Base-by-base conservation (phyloP, 305 asterid genomes). In the Rubia peregrina region DNA sequence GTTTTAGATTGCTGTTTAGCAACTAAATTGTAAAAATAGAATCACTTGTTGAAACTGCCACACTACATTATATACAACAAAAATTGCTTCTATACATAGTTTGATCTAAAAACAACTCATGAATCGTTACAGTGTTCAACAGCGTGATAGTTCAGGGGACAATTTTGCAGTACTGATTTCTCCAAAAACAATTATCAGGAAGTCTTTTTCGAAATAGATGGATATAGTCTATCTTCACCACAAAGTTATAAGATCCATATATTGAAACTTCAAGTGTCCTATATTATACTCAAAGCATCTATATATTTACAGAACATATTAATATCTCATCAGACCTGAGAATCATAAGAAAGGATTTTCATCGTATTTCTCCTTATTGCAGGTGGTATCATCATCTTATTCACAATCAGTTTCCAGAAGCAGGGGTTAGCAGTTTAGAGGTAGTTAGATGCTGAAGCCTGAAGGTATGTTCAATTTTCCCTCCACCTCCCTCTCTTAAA, bases 371-470 rank as follows among this genome's bases (percentile, higher is more conserved):
- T 61, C 53, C n/a, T 64, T 6, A 7, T 71, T 75, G 83, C 89
- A 90, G 98, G 97, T 90, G 78, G 70, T 90, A 68, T 90, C 96
- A 56, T 92, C 97, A 33, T 88, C 98, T 75, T 92, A 84, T 82
- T 82, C 90, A 30, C 73, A 84, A 86, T 74, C 96, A 86, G 79
- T 80, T 86, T 61, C 82, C 87, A 48, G 84, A 87, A 75, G 75
- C 79, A 71, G 69, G 75, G 71, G 68, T 17, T 51, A 51, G n/a
- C 22, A 49, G 46, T 21, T 65, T 22, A 70, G 33, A 30, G 49
- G 36, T 55, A 69, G 61, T 59, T 9, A 46, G 48, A 10, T 24
- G 64, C 26, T 24, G 26, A 24, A 24, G 26, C 26, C 30, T 19
- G 33, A 70, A 41, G 33, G 49, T 56, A 26, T 55, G 75, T 19